Evolutionary conservation across 768 basidiomycete species (phyloP).

Genomic region (Tylopilus sp.): DNA sequence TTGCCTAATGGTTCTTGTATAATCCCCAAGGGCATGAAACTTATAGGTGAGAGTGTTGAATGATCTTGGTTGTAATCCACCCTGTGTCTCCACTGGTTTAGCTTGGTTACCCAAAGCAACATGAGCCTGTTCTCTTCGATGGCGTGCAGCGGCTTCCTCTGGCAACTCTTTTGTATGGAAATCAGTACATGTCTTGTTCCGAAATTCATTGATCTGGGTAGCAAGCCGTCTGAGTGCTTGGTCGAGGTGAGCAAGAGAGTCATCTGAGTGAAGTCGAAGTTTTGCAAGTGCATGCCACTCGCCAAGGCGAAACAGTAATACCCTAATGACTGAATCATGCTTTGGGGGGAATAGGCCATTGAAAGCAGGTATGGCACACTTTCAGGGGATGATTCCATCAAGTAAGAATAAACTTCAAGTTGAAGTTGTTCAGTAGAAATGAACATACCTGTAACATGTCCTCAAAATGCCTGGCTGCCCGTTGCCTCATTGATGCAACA

Average conservation of each 20-base stretch:
- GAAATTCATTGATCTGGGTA: background rate
- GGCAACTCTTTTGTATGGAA: background rate
- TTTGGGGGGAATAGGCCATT: conserved; percentile 28
- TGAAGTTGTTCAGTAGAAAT: no score
- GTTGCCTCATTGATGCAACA: conserved; percentile 33
- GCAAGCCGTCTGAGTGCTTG: background rate
- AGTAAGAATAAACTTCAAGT: no score
- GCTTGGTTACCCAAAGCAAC: background rate
- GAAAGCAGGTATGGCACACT: conserved; percentile 33
- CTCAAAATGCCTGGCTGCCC: conserved; percentile 40
- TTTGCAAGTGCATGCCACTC: conserved; percentile 2
- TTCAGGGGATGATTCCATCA: no score
- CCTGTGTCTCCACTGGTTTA: background rate
- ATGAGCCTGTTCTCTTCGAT: background rate
- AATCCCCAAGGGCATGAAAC: background rate
- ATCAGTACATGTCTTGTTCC: background rate
- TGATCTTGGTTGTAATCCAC: background rate
- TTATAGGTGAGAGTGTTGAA: background rate
- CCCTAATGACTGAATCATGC: conserved; percentile 20
- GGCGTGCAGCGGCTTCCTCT: background rate
- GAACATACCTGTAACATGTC: conserved; percentile 40
- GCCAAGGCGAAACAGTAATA: conserved; percentile 22
- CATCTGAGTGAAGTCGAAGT: background rate
- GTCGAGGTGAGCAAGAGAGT: background rate
- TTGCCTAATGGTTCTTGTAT: background rate